A percentile compares a stretch with the other conserved stretches of the same genome.
phyloP scores from a whole-genome alignment of 2,329 filamentous ascomycete species.

The Calonectria fujianensis region DNA sequence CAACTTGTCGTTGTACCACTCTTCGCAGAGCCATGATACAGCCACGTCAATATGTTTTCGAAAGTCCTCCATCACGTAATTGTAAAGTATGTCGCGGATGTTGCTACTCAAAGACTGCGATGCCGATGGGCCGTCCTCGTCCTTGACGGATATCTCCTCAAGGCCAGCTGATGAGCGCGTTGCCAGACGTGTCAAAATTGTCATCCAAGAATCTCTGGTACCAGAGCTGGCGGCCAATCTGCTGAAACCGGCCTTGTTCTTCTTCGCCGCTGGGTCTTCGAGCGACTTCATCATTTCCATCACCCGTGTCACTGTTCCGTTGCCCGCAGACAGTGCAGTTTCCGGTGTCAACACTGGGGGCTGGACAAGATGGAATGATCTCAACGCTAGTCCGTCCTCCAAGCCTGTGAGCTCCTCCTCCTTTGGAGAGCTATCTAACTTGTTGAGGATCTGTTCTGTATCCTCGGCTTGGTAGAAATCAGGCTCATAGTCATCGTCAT shows the following conservation, averaged over 20 bases:
- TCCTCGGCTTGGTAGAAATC: conserved; percentile 87
- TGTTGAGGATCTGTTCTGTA: conserved; percentile 85
- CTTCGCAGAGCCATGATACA: conserved; percentile 95
- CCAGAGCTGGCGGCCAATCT: conserved; percentile 89
- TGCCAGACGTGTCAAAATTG: conserved; percentile 88
- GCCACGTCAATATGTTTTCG: conserved; percentile 91
- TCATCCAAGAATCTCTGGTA: conserved; percentile 93
- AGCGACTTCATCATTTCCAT: conserved; percentile 85
- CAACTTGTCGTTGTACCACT: conserved; percentile 93
- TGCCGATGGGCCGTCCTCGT: conserved; percentile 68
- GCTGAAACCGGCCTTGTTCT: conserved; percentile 84
- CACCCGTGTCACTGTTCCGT: conserved; percentile 83
- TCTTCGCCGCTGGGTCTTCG: conserved; percentile 78
- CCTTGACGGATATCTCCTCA: conserved; percentile 75
- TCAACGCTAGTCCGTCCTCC: conserved; percentile 75
- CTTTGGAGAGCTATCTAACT: conserved; percentile 81
- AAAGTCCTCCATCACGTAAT: conserved; percentile 94
- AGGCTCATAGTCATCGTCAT: conserved; percentile 92
- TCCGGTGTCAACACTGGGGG: conserved; percentile 84
- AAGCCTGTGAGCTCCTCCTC: conserved; percentile 60
- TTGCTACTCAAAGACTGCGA: conserved; percentile 75
- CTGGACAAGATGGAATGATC: conserved; percentile 86
- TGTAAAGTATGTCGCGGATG: conserved; percentile 87
- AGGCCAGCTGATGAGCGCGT: conserved; percentile 85
- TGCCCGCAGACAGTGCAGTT: conserved; percentile 83